Base-by-base conservation (phyloP, 2,329 filamentous ascomycete genomes). In the Neofusicoccum sp. region DNA sequence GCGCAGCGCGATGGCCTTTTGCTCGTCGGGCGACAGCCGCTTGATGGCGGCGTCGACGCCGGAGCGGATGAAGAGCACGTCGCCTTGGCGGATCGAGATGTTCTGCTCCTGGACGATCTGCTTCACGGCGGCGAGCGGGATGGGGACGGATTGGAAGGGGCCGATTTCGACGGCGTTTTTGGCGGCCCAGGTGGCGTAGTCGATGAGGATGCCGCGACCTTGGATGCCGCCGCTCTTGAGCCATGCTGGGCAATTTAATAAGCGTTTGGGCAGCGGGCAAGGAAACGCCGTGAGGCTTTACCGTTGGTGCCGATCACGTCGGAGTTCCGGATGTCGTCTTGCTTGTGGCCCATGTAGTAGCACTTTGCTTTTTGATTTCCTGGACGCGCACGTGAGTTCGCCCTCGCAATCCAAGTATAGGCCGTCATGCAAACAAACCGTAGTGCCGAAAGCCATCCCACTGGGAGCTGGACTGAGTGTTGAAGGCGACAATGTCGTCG, bases 311-410 rank as follows among this genome's bases (percentile, higher is more conserved):
- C 59, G 29, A 61, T 41, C 36, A 61, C 22, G 34, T 31, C 16
- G 45, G 68, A 70, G 5, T 50, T 66, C 41, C 78, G 70, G 3
- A 82, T 65, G 0, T 81, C 78, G 2, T 73, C 67, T 62, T 78
- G 74, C 2, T 72, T 75, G 36, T 73, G 71, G 0, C 76, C 78
- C 22, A 79, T 80, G 64, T 79, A 83, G 63, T 75, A 83, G n/a
- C 68, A 63, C 36, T 71, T 74, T 3, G 76, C 71, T 6, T 72
- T 72, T 52, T 81, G 78, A 36, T 81, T 80, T 7, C 77, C 79
- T 72, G 73, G 22, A n/a, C n/a, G 22, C 22, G 22, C 22, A 22
- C 22, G 22, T 22, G 22, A 22, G 22, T 22, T 22, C 22, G 22
- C 22, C 22, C 22, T 22, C 22, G 22, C 22, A 22, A 22, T 2